Base-by-base conservation (phyloP, 108 stramenopile species). In the Nannochloropsis gaditana region DNA sequence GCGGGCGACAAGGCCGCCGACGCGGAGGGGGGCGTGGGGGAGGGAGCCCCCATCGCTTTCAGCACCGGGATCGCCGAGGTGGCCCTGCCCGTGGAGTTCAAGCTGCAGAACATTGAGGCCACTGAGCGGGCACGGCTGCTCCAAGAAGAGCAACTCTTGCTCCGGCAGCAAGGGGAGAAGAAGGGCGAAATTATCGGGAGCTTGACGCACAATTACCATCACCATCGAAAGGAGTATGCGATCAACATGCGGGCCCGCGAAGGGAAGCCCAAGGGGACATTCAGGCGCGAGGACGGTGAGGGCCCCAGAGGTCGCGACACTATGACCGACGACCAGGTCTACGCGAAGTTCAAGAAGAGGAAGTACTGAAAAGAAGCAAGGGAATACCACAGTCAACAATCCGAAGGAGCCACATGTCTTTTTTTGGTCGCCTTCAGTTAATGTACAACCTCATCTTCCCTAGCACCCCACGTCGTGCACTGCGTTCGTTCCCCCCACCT, bases 101-200 rank as follows among this genome's bases (percentile, higher is more conserved):
- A 82, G 45, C 19, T 82, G 44, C 43, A 21, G 45, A 82, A 82
- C 9, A 82, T 82, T 21, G 82, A 82, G 45, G 82, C 82, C 45
- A 82, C 82, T 5, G 82, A 82, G 21, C 19, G 5, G 5, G 82
- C 82, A 19, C 43, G 45, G 82, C 82, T 19, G 9, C 59, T n/a
- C 15, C 59, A n/a, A n/a, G 59, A 73, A 6, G 59, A 73, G 59
- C 59, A 73, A n/a, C 59, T n/a, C 59, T 73, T 73, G 8, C 82
- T 82, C 9, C 82, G 82, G 82, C 82, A 82, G 82, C 82, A 82
- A 21, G 82, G 45, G 82, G 59, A n/a, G 59, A 73, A 73, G 59
- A n/a, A 73, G n/a, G 59, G n/a, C 15, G 59, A 73, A 4, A 73
- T 73, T 0, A 73, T 73, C 59, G 59, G 59, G 19, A 73, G n/a